Conservation (phyloP, 805 yeast genomes). For the Candida oleophila region DNA sequence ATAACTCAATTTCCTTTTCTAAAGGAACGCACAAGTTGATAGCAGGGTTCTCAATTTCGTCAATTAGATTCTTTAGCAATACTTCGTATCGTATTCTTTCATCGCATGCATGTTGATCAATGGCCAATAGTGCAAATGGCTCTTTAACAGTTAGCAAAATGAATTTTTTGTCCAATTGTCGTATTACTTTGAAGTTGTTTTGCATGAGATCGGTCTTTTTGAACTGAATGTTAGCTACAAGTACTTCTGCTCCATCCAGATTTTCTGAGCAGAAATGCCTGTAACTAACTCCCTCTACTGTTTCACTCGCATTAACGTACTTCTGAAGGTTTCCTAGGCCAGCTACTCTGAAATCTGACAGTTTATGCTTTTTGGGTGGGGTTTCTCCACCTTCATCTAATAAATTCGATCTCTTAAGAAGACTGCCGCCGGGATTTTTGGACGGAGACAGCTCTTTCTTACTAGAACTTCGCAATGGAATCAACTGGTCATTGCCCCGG, state of each 20-base stretch:
- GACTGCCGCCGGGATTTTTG: neutral
- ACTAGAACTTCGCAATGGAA: too few species aligned
- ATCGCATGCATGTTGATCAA: slow-evolving; percentile 88
- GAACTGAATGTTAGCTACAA: slow-evolving; percentile 9
- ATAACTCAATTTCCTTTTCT: slow-evolving; percentile 5
- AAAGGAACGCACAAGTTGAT: slow-evolving; percentile 11
- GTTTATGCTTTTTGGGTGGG: too few species aligned
- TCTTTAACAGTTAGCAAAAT: slow-evolving; percentile 40
- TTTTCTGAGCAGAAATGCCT: neutral
- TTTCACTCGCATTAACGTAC: neutral
- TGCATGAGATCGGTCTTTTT: slow-evolving; percentile 15
- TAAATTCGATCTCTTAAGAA: neutral
- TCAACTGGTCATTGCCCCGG: neutral
- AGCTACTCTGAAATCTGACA: too few species aligned
- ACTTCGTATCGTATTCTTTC: slow-evolving; percentile 67
- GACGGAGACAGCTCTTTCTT: neutral
- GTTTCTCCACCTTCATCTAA: neutral
- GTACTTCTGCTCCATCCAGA: neutral
- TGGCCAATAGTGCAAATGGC: slow-evolving; percentile 29
- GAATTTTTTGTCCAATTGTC: slow-evolving; percentile 66
- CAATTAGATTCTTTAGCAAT: slow-evolving; percentile 37
- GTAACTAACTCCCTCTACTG: neutral
- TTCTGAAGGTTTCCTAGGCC: neutral
- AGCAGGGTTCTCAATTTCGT: slow-evolving; percentile 18
- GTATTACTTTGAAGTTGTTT: slow-evolving; percentile 32